Base-by-base conservation (phyloP, 352 stramenopile genomes). In the Pythium biforme region DNA sequence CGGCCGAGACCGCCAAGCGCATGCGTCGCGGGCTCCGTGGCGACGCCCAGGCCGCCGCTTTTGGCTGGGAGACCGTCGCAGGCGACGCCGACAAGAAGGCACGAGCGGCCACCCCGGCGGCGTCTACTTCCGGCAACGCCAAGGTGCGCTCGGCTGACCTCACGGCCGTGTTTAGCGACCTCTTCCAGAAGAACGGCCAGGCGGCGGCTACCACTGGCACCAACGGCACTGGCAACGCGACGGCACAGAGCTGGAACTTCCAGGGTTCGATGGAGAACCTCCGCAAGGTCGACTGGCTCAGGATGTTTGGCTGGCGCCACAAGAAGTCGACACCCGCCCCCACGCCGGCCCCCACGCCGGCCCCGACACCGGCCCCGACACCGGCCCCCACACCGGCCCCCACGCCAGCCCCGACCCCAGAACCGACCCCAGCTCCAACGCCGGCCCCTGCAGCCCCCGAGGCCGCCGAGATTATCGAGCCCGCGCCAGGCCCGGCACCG, bases 271-370 rank as follows among this genome's bases (percentile, higher is more conserved):
- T 60, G 17, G 54, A 60, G 39, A 51, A 47, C 54, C 20, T 60
- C 23, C 26, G 31, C 14, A 60, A 60, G 25, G 40, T 60, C 37
- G 54, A 60, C 54, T 60, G 54, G 54, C 29, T 60, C 37, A 51
- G 17, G 27, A 22, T 60, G 23, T 60, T 60, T 31, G 54, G 54
- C 20, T 60, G 54, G 54, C 54, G 49, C 54, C 39, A 31, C 26
- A 62, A 62, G 55, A 23, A 25, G 19, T 10, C 25, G 9, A 59
- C 53, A 4, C 37, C 22, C 9, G 53, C 37, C 9, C 53, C 53
- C 5, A 62, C 55, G 15, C 19, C 55, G 51, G 45, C 56, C 12
- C 45, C 56, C 22, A 62, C 29, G 17, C 6, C 27, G 20, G 45
- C 46, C 9, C 55, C 55, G 23, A 47, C 52, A 5, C 23, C 49